Evolutionary conservation across 139 green algal genomes (phyloP).

Genomic region (Tetradesmus obliquus): DNA sequence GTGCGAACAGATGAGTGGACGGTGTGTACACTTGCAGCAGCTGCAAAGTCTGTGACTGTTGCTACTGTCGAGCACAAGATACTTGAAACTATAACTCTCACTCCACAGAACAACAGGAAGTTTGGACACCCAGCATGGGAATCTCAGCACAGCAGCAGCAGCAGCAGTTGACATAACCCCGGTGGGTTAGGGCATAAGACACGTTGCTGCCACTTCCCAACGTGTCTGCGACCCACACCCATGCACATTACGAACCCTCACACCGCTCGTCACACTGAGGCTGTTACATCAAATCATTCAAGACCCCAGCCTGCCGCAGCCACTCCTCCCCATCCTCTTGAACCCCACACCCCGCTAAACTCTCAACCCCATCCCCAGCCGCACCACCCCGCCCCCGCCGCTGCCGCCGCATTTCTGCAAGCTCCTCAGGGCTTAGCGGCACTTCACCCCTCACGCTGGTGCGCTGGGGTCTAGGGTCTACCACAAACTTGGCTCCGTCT

Average conservation of each 20-base stretch:
- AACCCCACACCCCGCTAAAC: neutral
- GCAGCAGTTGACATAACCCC: neutral
- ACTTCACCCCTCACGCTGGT: constrained; percentile 53
- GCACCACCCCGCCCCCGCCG: neutral
- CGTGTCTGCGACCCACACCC: no score
- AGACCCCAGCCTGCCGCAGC: constrained; percentile 28
- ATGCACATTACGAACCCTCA: neutral
- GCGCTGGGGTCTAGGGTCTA: constrained; percentile 64
- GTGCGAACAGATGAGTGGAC: neutral
- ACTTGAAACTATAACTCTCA: no score
- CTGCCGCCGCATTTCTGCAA: constrained; percentile 17
- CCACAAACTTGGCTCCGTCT: constrained; percentile 83
- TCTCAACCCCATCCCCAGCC: neutral
- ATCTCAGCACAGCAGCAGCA: neutral
- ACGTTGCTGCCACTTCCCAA: no score
- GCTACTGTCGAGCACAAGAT: no score
- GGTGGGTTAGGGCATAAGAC: neutral
- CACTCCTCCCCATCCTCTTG: neutral
- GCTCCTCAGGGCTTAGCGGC: constrained; percentile 29
- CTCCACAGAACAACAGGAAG: no score
- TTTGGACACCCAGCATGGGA: no score
- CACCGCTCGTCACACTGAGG: no score
- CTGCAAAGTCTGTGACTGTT: no score
- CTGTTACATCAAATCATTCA: constrained; percentile 13
- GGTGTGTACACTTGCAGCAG: neutral